These are phyloP conservation scores for Apiotrichum gracile DNA, from an alignment of 1,284 basidiomycete species.

Conservation along the genomic window DNA sequence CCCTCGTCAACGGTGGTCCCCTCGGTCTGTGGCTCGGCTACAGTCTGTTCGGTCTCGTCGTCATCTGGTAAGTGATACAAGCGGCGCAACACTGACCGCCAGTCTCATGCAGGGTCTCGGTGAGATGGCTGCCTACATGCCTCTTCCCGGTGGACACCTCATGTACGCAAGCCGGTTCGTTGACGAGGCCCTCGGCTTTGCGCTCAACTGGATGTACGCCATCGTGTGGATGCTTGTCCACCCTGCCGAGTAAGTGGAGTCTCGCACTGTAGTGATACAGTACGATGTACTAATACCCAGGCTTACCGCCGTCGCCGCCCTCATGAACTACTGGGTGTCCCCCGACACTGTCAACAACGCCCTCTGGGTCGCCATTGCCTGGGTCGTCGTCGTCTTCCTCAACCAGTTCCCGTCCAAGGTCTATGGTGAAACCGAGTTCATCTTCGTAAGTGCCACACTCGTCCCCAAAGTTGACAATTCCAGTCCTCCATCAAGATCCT, in stretches of 20 bases:
- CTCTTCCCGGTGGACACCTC: conserved; percentile 60
- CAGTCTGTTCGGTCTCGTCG: background rate
- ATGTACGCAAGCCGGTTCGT: conserved; percentile 53
- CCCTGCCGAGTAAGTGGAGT: background rate
- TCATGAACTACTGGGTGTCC: conserved; percentile 20
- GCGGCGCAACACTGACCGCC: background rate
- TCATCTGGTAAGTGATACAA: background rate
- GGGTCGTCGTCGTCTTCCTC: conserved; percentile 59
- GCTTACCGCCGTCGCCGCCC: conserved; percentile 19
- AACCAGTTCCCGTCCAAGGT: conserved; percentile 8
- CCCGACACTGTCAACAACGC: conserved; percentile 16
- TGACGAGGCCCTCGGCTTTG: conserved; percentile 32
- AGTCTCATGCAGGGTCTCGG: conserved; percentile 19
- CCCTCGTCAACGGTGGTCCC: background rate
- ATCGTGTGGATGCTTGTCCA: conserved; percentile 18
- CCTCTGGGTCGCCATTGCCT: conserved; percentile 45
- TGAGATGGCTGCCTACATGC: conserved; percentile 28
- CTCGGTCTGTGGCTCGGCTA: background rate
- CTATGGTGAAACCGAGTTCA: conserved; percentile 46
- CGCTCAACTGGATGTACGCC: conserved; percentile 20
- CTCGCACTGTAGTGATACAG: background rate
- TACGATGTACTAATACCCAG: background rate
- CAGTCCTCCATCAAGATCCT: conserved; percentile 65
- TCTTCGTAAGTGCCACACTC: conserved; percentile 45
- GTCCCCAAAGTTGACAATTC: too few species aligned